Percentiles rank a stretch among this genome's conserved stretches.
Evolutionary conservation across 768 basidiomycete genomes (phyloP).

Genomic region (Russula dissimulans): DNA sequence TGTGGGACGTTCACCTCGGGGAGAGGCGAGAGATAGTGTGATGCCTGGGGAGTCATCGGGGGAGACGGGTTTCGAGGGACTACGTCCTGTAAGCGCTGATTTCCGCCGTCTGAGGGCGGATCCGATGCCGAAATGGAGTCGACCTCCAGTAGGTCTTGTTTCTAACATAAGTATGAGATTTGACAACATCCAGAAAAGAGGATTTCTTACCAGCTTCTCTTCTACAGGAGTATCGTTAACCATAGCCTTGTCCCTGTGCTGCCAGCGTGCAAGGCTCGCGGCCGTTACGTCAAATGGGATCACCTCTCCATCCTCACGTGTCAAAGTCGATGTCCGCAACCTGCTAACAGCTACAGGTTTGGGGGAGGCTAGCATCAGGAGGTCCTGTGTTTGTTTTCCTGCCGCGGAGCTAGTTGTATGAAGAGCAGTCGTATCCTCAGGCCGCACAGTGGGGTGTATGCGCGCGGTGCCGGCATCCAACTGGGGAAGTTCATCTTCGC

Average conservation of each 20-base stretch:
- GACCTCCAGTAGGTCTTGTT: neutral
- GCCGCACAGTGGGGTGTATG: neutral
- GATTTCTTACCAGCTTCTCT: neutral
- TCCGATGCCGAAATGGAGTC: neutral
- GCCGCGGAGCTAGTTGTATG: neutral
- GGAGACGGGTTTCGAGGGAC: neutral
- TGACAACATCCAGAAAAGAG: neutral
- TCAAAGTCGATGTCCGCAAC: neutral
- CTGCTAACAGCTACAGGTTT: neutral
- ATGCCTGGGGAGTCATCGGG: neutral
- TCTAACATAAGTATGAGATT: neutral
- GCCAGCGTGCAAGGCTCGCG: neutral
- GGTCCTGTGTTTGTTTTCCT: neutral
- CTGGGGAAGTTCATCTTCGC: neutral
- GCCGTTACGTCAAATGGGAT: neutral
- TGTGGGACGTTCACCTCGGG: neutral
- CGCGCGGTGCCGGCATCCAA: neutral
- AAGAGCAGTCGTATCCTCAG: neutral
- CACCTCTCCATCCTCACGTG: neutral
- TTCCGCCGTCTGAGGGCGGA: neutral
- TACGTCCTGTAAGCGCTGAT: neutral
- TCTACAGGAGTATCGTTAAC: neutral
- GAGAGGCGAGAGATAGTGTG: neutral
- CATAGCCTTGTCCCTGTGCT: slow-evolving; percentile 4
- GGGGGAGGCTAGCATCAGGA: neutral